These are phyloP conservation scores for Dalbergia cultrata DNA, from an alignment of 306 rosid species.

Conservation along the genomic window DNA sequence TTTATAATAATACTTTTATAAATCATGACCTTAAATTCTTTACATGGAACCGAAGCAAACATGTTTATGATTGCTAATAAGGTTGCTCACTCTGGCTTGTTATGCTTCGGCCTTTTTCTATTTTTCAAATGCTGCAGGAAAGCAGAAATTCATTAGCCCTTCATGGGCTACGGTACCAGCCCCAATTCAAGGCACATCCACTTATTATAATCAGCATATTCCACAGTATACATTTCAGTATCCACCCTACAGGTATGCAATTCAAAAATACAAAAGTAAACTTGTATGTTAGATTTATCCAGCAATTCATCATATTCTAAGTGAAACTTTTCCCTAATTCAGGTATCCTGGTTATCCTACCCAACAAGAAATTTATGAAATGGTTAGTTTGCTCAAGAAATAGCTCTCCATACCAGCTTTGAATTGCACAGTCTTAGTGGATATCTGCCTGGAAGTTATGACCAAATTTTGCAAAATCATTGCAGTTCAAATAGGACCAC, in stretches of 20 bases:
- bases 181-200: constrained; percentile 51
- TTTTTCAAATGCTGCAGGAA: constrained; percentile 49
- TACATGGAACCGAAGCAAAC: constrained; percentile 36
- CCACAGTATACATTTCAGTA: constrained; percentile 60
- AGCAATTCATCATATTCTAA: constrained; percentile 31
- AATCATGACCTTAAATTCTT: not conserved
- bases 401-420: constrained; percentile 10
- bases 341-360: constrained; percentile 66
- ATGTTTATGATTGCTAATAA: constrained; percentile 24
- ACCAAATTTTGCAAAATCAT: constrained; percentile 1
- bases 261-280: constrained; percentile 3
- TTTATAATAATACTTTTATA: not conserved
- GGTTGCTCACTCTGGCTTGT: constrained; percentile 22
- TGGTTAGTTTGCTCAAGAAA: constrained; percentile 55
- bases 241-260: constrained; percentile 58
- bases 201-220: constrained; percentile 54
- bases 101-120: not conserved
- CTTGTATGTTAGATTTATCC: constrained; percentile 8
- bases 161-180: constrained; percentile 51
- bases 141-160: constrained; percentile 51
- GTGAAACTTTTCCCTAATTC: constrained; percentile 41
- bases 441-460: not conserved
- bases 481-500: constrained; percentile 4
- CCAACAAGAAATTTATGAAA: constrained; percentile 57
- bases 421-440: not conserved